Evolutionary conservation across 2,329 filamentous ascomycete species (phyloP).

Genomic region (Cladosporium halotolerans): DNA sequence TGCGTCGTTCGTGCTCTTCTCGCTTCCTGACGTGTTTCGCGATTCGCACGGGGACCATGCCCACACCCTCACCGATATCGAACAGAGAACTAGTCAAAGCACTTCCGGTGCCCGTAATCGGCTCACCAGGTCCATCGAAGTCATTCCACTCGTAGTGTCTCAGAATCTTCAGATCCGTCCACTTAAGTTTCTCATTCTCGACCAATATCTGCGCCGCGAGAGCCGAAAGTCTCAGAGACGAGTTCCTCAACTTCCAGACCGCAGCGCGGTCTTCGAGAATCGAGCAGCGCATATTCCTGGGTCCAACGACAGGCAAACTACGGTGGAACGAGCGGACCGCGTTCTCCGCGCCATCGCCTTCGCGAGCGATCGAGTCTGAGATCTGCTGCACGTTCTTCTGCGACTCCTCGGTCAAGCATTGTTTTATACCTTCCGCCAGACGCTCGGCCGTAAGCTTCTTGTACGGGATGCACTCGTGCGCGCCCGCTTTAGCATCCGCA

Average conservation of each 20-base stretch:
- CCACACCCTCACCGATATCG: conserved; percentile 57
- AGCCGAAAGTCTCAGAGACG: conserved; percentile 54
- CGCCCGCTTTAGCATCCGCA: conserved; percentile 56
- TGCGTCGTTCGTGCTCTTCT: conserved; percentile 46
- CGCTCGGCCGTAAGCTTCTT: conserved; percentile 59
- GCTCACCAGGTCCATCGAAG: conserved; percentile 69
- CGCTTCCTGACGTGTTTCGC: conserved; percentile 53
- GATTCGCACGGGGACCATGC: conserved; percentile 57
- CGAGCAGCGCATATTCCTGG: conserved; percentile 56
- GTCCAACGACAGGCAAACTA: conserved; percentile 45
- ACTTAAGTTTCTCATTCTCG: conserved; percentile 54
- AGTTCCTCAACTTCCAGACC: conserved; percentile 59
- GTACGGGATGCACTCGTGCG: conserved; percentile 58
- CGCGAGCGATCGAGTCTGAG: conserved; percentile 57
- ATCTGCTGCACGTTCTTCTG: conserved; percentile 52
- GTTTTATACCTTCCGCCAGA: conserved; percentile 64
- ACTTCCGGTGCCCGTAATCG: conserved; percentile 59
- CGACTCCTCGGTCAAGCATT: conserved; percentile 58
- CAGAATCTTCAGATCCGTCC: conserved; percentile 57
- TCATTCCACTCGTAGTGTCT: conserved; percentile 70
- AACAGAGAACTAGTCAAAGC: conserved; percentile 55
- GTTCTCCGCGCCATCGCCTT: conserved; percentile 62
- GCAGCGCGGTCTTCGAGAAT: conserved; percentile 58
- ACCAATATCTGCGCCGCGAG: conserved; percentile 62
- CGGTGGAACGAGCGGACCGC: conserved; percentile 62